Base-by-base conservation (phyloP, 2,329 filamentous ascomycete genomes). In the Xylariaceae sp. region DNA sequence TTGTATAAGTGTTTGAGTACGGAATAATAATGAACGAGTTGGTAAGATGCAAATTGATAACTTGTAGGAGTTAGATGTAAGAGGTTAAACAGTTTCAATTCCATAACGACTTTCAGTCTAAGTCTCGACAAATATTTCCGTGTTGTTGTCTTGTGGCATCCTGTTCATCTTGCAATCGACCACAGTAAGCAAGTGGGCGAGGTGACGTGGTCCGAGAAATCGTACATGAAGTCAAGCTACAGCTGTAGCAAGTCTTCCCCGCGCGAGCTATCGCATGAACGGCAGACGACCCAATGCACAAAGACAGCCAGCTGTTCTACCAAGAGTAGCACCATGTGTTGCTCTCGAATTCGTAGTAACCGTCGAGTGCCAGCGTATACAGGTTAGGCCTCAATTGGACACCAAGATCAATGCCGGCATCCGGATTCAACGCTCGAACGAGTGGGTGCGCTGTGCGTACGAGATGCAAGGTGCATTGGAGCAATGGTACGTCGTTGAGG, bases 401-500 rank as follows among this genome's bases (percentile, higher is more conserved):
- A 41, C 23, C 23, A 30, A 30, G 23, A 30, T 30, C 23, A 4
- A 30, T 30, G 23, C 23, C 23, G 23, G 23, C 23, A 30, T 30
- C 23, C 23, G 23, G 5, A 30, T 30, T 30, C 23, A 30, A 30
- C 23, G 23, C 23, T 30, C 23, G 23, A 15, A 50, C 54, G 10
- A 55, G 57, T 55, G 55, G 37, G 8, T 41, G 37, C 37, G 37
- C 37, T 9, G 37, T 41, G 37, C 37, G 11, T 41, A 58, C 35
- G 17, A 35, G 47, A 56, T 51, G 49, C 49, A 51, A 51, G 37
- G n/a, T 47, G 48, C 39, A 15, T 51, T 48, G 55, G 61, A 30
- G 53, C 23, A 48, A 39, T 51, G 55, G 18, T n/a, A 41, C 55
- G 49, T 49, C 11, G 49, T 44, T 15, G 58, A 62, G 55, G 61